Evolutionary conservation across 805 yeast species (phyloP).

Genomic region (Ogataea henricii): DNA sequence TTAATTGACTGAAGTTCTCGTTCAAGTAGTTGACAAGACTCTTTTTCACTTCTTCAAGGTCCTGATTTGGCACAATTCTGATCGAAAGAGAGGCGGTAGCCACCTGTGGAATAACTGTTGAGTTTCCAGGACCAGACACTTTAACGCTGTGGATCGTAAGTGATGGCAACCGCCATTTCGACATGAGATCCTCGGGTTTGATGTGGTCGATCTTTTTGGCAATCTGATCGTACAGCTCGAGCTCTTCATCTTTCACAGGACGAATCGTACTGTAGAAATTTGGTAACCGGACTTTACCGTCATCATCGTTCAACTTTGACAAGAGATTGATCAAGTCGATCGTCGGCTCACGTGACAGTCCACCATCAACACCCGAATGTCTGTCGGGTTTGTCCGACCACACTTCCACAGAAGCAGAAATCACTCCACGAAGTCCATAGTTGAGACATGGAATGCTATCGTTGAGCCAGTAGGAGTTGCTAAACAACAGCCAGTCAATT

Average conservation of each 20-base stretch:
- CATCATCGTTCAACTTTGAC: slow-evolving; percentile 59
- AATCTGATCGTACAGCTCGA: slow-evolving; percentile 62
- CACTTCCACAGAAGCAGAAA: slow-evolving; percentile 74
- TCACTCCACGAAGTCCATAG: slow-evolving; percentile 91
- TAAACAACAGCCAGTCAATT: slow-evolving; percentile 86
- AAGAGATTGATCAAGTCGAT: slow-evolving; percentile 78
- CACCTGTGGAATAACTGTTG: slow-evolving; percentile 83
- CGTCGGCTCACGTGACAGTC: slow-evolving; percentile 84
- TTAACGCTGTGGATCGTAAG: slow-evolving; percentile 80
- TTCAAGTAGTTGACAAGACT: slow-evolving; percentile 50
- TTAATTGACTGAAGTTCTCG: slow-evolving; percentile 47
- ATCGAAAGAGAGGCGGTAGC: slow-evolving; percentile 79
- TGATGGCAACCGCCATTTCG: slow-evolving; percentile 90
- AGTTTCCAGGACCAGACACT: slow-evolving; percentile 88
- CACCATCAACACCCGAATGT: slow-evolving; percentile 97
- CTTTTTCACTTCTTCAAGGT: slow-evolving; percentile 56
- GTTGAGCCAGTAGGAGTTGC: slow-evolving; percentile 94
- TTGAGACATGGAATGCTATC: slow-evolving; percentile 87
- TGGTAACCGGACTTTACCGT: slow-evolving; percentile 62
- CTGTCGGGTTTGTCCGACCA: slow-evolving; percentile 79
- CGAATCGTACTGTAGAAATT: slow-evolving; percentile 70
- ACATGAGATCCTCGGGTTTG: slow-evolving; percentile 55
- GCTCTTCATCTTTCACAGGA: slow-evolving; percentile 59
- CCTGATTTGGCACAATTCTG: slow-evolving; percentile 89
- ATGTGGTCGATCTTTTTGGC: slow-evolving; percentile 37